Percentiles rank a stretch among this genome's conserved stretches.
Conservation (phyloP, 1,284 basidiomycete genomes). For the Athelia sp. region DNA sequence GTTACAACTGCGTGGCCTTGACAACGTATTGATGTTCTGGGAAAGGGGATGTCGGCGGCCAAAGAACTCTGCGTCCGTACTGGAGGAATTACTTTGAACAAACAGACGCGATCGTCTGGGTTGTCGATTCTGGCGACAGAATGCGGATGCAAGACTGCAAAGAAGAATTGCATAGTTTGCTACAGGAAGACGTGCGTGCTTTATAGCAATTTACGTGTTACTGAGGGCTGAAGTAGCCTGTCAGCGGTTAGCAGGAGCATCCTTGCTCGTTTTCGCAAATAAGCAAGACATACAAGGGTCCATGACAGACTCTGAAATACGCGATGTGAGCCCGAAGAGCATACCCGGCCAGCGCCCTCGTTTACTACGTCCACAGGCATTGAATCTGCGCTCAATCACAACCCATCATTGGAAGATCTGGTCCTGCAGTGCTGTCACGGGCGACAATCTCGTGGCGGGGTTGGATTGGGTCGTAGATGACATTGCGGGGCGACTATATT, state of each 20-base stretch:
- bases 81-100: constrained; percentile 99
- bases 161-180: constrained; percentile 79
- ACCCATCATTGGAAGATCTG: constrained; percentile 90
- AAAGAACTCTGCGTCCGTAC: constrained; percentile 92
- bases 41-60: constrained; percentile 97
- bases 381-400: constrained; percentile 73
- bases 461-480: constrained; percentile 95
- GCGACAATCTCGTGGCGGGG: constrained; percentile 78
- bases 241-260: constrained; percentile 90
- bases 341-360: constrained; percentile 2
- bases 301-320: constrained; percentile 79
- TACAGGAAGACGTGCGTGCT: constrained; percentile 86
- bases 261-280: constrained; percentile 96
- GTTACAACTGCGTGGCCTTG: constrained; percentile 21
- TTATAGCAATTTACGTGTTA: constrained; percentile 6
- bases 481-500: constrained; percentile 79
- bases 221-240: constrained; percentile 10
- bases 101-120: constrained; percentile 98
- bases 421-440: constrained; percentile 90
- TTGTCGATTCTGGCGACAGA: constrained; percentile 92
- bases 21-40: constrained; percentile 2
- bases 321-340: constrained; percentile 51
- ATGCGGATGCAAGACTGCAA: constrained; percentile 88
- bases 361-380: constrained; percentile 43
- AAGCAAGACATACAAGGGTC: constrained; percentile 95